Base-by-base conservation (phyloP, 441 rosid species). In the Mallotus japonicus region DNA sequence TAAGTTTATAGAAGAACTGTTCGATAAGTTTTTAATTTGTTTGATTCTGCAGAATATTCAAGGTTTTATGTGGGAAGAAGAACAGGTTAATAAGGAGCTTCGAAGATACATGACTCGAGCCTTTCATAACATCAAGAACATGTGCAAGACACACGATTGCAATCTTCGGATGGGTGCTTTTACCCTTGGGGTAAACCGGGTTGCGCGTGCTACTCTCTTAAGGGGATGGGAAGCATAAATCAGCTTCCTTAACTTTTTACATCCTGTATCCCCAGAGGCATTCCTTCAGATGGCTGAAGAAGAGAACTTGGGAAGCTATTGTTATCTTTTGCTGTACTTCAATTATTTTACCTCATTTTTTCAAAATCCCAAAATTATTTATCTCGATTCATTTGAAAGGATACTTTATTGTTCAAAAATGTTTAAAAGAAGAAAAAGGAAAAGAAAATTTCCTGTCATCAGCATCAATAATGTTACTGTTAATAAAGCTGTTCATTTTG, bases 1-100 rank as follows among this genome's bases (percentile, higher is more conserved):
- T 20, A 9, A 40, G 44, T 16, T 62, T 20, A 19, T 20, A 16
- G 20, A 53, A 16, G 20, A 53, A 42, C 28, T 5, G 14, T 19
- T 19, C n/a, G 46, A 75, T 70, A 56, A 15, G 60, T 28, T 62
- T 55, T 16, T 3, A 22, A 11, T 22, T 74, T 67, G 59, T 73
- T 37, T 28, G 53, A 20, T 72, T 17, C 77, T 77, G 86, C 89
- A 90, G 95, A 94, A 92, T 82, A 94, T 94, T 63, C 97, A 94
- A 85, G 98, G 98, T 63, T 92, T 94, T 80, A 92, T 92, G 99
- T 94, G 99, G 99, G 93, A 92, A 56, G 99, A 90, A 78, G 93
- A 90, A n/a, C 87, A 89, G 80, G 97, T 92, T 81, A 92, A 91
- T 77, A 47, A 62, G 61, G 92, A 89, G 77, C 90, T 95, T 34